phyloP scores from a whole-genome alignment of 2,329 filamentous ascomycete genomes.

The Pseudocercospora ulei region DNA sequence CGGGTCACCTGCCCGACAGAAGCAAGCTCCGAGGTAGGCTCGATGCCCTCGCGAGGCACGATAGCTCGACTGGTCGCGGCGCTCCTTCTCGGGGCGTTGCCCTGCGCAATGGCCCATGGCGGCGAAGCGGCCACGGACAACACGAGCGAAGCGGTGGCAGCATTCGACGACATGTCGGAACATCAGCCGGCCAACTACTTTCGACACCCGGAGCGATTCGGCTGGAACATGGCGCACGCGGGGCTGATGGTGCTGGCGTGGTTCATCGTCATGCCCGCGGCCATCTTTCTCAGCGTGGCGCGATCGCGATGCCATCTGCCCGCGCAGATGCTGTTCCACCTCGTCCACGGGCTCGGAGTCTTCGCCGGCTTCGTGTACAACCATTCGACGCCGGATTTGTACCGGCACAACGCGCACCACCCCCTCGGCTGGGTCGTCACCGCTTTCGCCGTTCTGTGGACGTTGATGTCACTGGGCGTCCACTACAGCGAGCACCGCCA shows the following conservation, averaged over 20 bases:
- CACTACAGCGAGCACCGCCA: conserved; percentile 37
- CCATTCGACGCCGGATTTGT: conserved; percentile 70
- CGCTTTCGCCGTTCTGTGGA: conserved; percentile 60
- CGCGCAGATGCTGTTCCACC: conserved; percentile 51
- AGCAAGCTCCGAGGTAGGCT: no score
- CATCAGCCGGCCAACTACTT: conserved; percentile 46
- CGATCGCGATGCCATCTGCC: conserved; percentile 64
- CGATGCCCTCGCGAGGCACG: conserved; percentile 15
- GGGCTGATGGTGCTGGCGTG: conserved; percentile 60
- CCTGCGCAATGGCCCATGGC: conserved; percentile 38
- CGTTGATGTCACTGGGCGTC: conserved; percentile 57
- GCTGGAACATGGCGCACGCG: conserved; percentile 59
- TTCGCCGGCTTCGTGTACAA: conserved; percentile 64
- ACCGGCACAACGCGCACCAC: conserved; percentile 78
- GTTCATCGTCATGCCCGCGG: conserved; percentile 62
- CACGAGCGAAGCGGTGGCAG: conserved; percentile 1
- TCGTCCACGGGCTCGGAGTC: conserved; percentile 48
- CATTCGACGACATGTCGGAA: conserved; percentile 19
- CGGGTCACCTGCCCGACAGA: no score
- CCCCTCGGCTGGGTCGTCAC: conserved; percentile 79
- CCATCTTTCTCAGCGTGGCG: conserved; percentile 78
- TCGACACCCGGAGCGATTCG: conserved; percentile 45
- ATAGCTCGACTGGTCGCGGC: conserved; percentile 25
- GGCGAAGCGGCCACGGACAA: conserved; percentile 26
- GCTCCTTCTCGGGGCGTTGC: conserved; percentile 37